Conservation (phyloP, 805 yeast genomes). For the Metschnikowia sp. region DNA sequence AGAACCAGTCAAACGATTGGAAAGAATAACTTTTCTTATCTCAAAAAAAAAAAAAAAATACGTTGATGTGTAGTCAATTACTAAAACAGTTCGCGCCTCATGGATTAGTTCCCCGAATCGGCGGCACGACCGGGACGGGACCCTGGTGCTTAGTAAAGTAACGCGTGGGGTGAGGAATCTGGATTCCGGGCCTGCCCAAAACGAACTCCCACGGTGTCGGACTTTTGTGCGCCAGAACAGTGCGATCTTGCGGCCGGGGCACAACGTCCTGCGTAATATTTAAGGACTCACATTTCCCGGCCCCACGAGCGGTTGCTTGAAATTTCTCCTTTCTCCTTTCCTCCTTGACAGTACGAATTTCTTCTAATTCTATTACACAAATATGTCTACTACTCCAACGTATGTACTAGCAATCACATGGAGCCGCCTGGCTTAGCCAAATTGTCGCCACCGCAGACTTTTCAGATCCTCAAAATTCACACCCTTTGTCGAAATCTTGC, state of each 20-base stretch:
- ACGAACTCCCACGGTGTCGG: constrained; percentile 5
- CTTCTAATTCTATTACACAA: constrained; percentile 5
- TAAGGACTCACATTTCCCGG: constrained; percentile 14
- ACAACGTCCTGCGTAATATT: constrained; percentile 14
- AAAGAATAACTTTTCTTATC: no score
- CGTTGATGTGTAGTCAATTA: no score
- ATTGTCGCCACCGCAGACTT: no score
- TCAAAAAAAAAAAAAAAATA: no score
- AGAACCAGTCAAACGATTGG: no score
- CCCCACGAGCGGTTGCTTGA: constrained; percentile 4
- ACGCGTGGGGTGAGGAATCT: neutral
- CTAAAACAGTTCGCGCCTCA: no score
- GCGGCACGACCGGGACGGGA: neutral
- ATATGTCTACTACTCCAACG: constrained; percentile 45
- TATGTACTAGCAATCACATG: constrained; percentile 22
- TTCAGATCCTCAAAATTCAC: no score
- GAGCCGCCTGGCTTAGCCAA: no score
- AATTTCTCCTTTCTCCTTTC: constrained; percentile 4
- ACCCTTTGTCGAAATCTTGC: neutral
- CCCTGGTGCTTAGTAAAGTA: neutral
- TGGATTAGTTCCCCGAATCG: neutral
- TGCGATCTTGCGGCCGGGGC: constrained; percentile 9
- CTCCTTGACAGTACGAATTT: constrained; percentile 1
- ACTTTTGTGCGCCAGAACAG: constrained; percentile 14
- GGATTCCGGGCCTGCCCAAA: neutral